Base-by-base conservation (phyloP, 2,329 filamentous ascomycete genomes). In the Calonectria naviculata region DNA sequence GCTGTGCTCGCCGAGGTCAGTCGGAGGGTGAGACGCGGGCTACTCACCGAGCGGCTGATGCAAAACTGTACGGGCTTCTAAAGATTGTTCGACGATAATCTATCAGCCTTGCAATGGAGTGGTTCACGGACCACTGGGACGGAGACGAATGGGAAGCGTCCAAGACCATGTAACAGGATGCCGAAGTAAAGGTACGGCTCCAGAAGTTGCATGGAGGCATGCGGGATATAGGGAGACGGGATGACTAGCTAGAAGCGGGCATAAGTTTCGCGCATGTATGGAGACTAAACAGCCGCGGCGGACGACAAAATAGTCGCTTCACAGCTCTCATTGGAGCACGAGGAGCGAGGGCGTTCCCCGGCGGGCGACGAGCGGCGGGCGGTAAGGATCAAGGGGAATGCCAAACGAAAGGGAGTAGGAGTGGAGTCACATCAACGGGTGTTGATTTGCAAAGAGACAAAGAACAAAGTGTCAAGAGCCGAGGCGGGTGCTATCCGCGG, bases 31-130 rank as follows among this genome's bases (percentile, higher is more conserved):
- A 70, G 61, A 75, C 54, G 61, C 21, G 36, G 34, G 7, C 44
- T 17, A 36, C 56, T 44, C 60, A 46, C 61, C 54, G 61, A 66
- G 42, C 49, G 26, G 65, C 49, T 68, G 44, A 65, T 36, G 28
- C 10, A 34, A 29, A 17, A 56, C 26, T 62, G 28, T 17, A 28
- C 42, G 21, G 12, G 29, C n/a, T 38, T 70, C 70, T 73, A 36
- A 63, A 71, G 68, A 70, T 31, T 68, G 60, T 52, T 34, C 52
- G 68, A 67, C 36, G 61, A n/a, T 52, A 72, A 65, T 72, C 67
- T 60, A 72, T 76, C 75, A 78, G 74, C 76, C 76, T 77, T 74
- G 62, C 70, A 64, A 63, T 74, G 67, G 71, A 71, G 73, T 69
- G 19, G 60, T 70, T 71, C 69, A 75, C 67, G 70, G 67, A 76